Evolutionary conservation across 495 filamentous ascomycete genomes (phyloP).

Genomic region (Aspergillus diversus): DNA sequence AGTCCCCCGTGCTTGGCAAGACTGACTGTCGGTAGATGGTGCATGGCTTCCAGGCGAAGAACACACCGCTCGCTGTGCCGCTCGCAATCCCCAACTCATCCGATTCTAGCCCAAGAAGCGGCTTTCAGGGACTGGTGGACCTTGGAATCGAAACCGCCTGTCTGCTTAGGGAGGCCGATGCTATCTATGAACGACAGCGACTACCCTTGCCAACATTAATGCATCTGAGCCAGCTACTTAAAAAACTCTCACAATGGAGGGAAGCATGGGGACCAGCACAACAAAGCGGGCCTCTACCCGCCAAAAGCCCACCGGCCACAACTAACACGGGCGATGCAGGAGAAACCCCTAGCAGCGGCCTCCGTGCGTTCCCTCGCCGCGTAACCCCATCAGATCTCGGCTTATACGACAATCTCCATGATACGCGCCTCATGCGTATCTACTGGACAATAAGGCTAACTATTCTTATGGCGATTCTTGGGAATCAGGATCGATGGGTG

Average conservation of each 20-base stretch:
- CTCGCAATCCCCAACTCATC: not conserved
- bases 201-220: not conserved
- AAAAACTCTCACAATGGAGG: not conserved
- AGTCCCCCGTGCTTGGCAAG: not conserved
- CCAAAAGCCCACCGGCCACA: not conserved
- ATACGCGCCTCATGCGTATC: not conserved
- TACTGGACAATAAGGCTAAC: not conserved
- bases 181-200: not conserved
- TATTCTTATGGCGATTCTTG: not conserved
- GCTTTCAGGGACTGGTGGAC: not conserved
- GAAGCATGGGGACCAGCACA: not conserved
- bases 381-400: not conserved
- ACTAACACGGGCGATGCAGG: not conserved
- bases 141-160: not conserved
- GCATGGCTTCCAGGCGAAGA: not conserved
- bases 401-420: not conserved
- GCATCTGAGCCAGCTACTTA: not conserved
- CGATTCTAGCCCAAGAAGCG: not conserved
- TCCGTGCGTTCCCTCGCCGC: not conserved
- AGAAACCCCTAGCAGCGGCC: not conserved
- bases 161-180: not conserved
- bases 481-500: not conserved
- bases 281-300: not conserved
- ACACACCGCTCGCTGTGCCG: not conserved
- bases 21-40: not conserved